These are phyloP conservation scores for Cryptococcus sp. DNA, from an alignment of 1,284 basidiomycete genomes.

Conservation along the genomic window DNA sequence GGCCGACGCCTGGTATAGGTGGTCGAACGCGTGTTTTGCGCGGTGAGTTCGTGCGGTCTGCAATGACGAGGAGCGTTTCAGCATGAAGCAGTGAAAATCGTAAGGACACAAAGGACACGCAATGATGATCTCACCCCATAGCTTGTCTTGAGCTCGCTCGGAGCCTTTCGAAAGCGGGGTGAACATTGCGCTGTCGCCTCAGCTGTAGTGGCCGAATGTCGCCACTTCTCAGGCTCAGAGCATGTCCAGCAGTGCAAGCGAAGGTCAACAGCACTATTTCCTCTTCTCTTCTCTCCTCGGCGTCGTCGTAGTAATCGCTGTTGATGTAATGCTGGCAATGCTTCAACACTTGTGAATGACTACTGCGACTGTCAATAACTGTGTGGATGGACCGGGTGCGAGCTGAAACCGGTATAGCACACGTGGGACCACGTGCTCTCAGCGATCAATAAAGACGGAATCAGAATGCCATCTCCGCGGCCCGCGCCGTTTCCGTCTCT, in stretches of 20 bases:
- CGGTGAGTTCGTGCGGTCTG: constrained; percentile 38
- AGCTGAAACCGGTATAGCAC: neutral
- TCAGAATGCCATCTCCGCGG: constrained; percentile 1
- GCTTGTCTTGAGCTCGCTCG: constrained; percentile 49
- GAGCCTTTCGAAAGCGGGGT: constrained; percentile 52
- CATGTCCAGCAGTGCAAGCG: too few species aligned
- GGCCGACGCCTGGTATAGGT: neutral
- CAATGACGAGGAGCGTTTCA: neutral
- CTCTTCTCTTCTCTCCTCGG: too few species aligned
- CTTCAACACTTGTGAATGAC: too few species aligned
- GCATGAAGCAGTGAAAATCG: neutral
- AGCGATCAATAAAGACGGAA: neutral
- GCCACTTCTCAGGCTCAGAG: too few species aligned
- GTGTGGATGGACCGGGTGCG: too few species aligned
- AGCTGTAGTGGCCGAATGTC: too few species aligned
- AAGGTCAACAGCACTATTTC: too few species aligned
- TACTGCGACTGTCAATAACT: too few species aligned
- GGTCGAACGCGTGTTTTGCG: constrained; percentile 29
- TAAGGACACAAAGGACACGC: neutral
- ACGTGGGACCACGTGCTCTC: neutral
- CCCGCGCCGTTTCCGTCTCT: too few species aligned
- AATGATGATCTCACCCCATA: constrained; percentile 45
- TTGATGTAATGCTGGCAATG: too few species aligned
- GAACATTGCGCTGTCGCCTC: constrained; percentile 37
- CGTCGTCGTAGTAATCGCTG: too few species aligned